phyloP scores from a whole-genome alignment of 805 yeast genomes.

The Yamadazyma scolyti region DNA sequence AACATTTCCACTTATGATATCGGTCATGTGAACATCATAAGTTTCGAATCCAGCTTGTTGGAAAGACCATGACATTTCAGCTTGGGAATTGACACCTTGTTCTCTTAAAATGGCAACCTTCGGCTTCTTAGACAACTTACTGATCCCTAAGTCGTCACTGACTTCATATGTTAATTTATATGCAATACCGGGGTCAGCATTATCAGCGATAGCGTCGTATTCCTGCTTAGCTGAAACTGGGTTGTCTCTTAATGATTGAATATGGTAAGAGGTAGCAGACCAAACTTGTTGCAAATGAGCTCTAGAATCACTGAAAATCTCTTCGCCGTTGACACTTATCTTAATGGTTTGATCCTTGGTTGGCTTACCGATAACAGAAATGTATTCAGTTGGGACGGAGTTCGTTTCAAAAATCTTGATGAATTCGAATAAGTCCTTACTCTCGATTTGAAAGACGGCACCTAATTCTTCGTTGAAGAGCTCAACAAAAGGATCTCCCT shows the following conservation, averaged over 20 bases:
- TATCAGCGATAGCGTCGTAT: conserved; percentile 67
- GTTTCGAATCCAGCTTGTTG: conserved; percentile 91
- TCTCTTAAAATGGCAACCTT: conserved; percentile 95
- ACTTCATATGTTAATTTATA: conserved; percentile 75
- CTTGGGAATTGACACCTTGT: conserved; percentile 97
- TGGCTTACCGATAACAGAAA: conserved; percentile 71
- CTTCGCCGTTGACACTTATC: conserved; percentile 43
- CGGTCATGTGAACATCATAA: conserved; percentile 97
- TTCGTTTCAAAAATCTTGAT: conserved; percentile 48
- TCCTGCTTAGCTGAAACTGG: conserved; percentile 90
- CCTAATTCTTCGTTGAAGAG: conserved; percentile 94
- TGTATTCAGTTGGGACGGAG: conserved; percentile 51
- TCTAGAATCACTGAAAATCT: conserved; percentile 54
- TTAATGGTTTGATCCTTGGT: conserved; percentile 47
- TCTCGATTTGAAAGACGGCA: conserved; percentile 84
- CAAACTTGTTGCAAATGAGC: conserved; percentile 75
- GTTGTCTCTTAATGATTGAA: conserved; percentile 91
- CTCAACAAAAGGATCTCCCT: conserved; percentile 40
- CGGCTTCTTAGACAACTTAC: conserved; percentile 48
- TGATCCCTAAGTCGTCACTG: conserved; percentile 41
- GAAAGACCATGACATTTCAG: conserved; percentile 98
- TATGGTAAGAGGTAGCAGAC: conserved; percentile 83
- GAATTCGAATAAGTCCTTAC: conserved; percentile 52
- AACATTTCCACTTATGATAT: conserved; percentile 70
- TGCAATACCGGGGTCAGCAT: conserved; percentile 84